phyloP scores from a whole-genome alignment of 129 eudicot species.

The Pulicaria dysenterica region DNA sequence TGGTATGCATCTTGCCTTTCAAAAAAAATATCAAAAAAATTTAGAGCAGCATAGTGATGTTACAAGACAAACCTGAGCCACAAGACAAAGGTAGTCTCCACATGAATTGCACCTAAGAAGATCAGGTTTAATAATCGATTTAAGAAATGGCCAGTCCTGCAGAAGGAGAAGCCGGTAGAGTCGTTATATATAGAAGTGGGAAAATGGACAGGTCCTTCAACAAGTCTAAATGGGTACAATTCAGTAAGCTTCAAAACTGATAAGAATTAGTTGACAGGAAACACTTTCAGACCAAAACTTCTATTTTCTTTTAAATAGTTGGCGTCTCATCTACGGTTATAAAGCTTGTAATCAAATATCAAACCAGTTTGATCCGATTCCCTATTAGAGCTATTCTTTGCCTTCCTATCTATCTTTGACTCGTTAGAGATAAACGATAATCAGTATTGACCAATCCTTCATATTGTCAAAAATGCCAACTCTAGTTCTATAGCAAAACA shows the following conservation, averaged over 20 bases:
- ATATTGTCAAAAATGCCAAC: no score
- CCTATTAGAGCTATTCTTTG: no score
- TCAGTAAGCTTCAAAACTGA: not conserved
- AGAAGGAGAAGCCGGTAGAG: slow-evolving; percentile 3
- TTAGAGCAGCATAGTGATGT: not conserved
- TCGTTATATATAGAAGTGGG: not conserved
- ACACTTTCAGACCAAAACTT: not conserved
- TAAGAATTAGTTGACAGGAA: not conserved
- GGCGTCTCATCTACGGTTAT: no score
- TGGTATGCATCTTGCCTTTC: no score
- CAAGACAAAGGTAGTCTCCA: slow-evolving; percentile 51
- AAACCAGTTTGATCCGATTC: no score
- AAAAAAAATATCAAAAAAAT: no score
- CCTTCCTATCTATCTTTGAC: no score
- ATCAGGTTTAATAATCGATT: slow-evolving; percentile 36
- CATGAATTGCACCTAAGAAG: slow-evolving; percentile 65
- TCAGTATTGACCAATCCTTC: no score
- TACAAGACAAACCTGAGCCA: slow-evolving; percentile 68
- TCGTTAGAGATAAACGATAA: no score
- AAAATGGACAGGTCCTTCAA: not conserved
- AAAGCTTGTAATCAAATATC: no score
- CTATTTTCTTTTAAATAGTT: not conserved
- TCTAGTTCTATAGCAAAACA: no score
- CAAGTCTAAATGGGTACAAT: not conserved
- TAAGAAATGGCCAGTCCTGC: slow-evolving; percentile 84